A percentile compares a stretch with the other conserved stretches of the same genome.
Evolutionary conservation across 2,329 filamentous ascomycete genomes (phyloP).

Genomic region (Claviceps quebecensis): DNA sequence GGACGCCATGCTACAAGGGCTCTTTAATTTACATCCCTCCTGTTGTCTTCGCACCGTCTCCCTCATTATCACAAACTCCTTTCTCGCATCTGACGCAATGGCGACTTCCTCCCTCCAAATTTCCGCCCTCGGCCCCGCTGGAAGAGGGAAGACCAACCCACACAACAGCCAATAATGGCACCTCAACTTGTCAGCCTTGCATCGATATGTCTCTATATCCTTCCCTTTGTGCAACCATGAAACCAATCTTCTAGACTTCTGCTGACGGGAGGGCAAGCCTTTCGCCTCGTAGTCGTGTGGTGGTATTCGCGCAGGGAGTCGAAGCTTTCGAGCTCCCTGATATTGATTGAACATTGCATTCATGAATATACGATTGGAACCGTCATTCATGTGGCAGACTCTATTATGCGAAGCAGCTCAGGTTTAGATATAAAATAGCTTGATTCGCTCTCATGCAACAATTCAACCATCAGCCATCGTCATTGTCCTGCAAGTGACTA

Average conservation of each 20-base stretch:
- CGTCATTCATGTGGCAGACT: background rate
- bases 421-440: conserved; percentile 2
- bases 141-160: conserved; percentile 1
- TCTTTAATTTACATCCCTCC: background rate
- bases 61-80: background rate
- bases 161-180: background rate
- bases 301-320: background rate
- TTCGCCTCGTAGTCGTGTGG: background rate
- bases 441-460: background rate
- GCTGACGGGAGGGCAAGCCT: background rate
- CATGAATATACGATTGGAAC: no score
- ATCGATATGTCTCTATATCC: background rate
- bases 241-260: background rate
- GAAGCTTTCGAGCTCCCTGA: conserved; percentile 3
- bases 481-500: background rate
- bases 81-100: background rate
- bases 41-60: background rate
- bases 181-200: background rate
- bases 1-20: background rate
- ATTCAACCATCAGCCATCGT: background rate
- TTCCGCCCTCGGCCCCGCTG: background rate
- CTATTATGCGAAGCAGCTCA: background rate
- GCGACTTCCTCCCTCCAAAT: background rate
- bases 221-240: background rate
- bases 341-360: background rate